Evolutionary conservation across 1,284 basidiomycete genomes (phyloP).

Genomic region (Malassezia arunalokei): DNA sequence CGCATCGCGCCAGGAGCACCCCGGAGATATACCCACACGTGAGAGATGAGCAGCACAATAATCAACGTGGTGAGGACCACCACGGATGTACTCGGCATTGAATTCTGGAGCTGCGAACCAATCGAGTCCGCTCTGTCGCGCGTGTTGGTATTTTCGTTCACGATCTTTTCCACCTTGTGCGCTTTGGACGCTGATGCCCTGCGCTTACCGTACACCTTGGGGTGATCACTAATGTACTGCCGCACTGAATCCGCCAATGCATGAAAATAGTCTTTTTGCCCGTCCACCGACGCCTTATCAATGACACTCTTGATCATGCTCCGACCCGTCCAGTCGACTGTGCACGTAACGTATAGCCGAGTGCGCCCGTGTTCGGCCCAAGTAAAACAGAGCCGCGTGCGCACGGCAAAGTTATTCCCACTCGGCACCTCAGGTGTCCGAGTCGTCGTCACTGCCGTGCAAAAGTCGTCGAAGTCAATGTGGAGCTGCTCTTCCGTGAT

Average conservation of each 20-base stretch:
- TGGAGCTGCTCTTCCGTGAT: slow-evolving; percentile 71
- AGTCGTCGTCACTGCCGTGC: slow-evolving; percentile 75
- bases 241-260: slow-evolving; percentile 69
- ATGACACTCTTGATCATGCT: slow-evolving; percentile 95
- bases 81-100: neutral
- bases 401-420: slow-evolving; percentile 79
- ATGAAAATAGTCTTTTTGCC: slow-evolving; percentile 75
- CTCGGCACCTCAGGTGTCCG: slow-evolving; percentile 86
- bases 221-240: neutral
- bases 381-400: slow-evolving; percentile 83
- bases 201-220: neutral
- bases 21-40: slow-evolving; percentile 3
- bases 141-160: neutral
- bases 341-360: slow-evolving; percentile 70
- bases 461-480: slow-evolving; percentile 72
- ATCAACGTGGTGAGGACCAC: slow-evolving; percentile 6
- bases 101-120: neutral
- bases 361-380: slow-evolving; percentile 74
- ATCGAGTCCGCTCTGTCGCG: neutral
- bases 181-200: neutral
- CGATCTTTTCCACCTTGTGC: neutral
- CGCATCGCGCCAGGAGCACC: neutral
- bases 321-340: slow-evolving; percentile 89
- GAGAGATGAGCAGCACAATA: slow-evolving; percentile 4
- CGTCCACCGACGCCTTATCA: slow-evolving; percentile 81